Percentiles rank a stretch among this genome's conserved stretches.
phyloP scores from a whole-genome alignment of 768 basidiomycete genomes.

The Russula brevipes region DNA sequence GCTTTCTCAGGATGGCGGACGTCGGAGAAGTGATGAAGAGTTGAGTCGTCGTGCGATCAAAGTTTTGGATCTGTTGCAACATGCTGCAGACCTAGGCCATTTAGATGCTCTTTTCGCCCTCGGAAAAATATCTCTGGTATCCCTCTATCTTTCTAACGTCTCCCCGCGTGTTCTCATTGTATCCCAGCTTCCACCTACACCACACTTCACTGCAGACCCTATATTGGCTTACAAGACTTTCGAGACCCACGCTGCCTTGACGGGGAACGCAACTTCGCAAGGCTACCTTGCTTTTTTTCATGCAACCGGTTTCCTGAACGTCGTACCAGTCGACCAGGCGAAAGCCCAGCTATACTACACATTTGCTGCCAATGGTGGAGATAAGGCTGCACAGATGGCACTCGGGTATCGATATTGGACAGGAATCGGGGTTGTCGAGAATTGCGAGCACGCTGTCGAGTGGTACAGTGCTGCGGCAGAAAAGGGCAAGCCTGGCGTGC shows the following conservation, averaged over 20 bases:
- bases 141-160: not conserved
- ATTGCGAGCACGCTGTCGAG: slow-evolving; percentile 73
- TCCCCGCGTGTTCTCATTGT: not conserved
- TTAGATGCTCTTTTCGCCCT: slow-evolving; percentile 65
- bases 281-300: slow-evolving; percentile 83
- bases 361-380: slow-evolving; percentile 84
- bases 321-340: slow-evolving; percentile 62
- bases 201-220: slow-evolving; percentile 58
- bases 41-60: slow-evolving; percentile 68
- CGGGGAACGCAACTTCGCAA: slow-evolving; percentile 86
- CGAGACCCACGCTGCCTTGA: slow-evolving; percentile 53
- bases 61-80: slow-evolving; percentile 72
- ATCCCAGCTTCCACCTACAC: slow-evolving; percentile 65
- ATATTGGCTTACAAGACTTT: slow-evolving; percentile 60
- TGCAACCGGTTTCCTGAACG: slow-evolving; percentile 71
- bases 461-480: slow-evolving; percentile 93
- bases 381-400: slow-evolving; percentile 87
- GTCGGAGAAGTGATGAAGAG: slow-evolving; percentile 58
- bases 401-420: slow-evolving; percentile 94
- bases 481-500: slow-evolving; percentile 46
- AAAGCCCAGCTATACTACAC: slow-evolving; percentile 90
- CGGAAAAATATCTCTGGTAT: slow-evolving; percentile 62
- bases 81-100: slow-evolving; percentile 76
- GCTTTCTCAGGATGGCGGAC: slow-evolving; percentile 39
- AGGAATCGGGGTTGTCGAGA: slow-evolving; percentile 86